These are phyloP conservation scores for Rhynchosporium agropyri DNA, from an alignment of 2,329 filamentous ascomycete species.

Conservation along the genomic window DNA sequence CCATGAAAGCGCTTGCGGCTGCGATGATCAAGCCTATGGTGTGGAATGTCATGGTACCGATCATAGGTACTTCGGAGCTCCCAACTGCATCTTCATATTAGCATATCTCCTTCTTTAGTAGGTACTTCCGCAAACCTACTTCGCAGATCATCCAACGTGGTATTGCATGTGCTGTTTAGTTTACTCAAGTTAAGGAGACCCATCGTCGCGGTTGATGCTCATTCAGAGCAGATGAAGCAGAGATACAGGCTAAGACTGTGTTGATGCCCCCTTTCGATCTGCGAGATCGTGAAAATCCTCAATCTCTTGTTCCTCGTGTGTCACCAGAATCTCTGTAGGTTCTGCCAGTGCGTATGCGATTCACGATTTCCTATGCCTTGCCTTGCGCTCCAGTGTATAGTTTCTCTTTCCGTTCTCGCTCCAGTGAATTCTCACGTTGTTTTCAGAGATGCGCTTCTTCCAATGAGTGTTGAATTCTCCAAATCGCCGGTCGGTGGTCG, in stretches of 20 bases:
- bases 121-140: conserved; percentile 34
- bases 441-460: conserved; percentile 1
- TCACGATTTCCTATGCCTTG: neutral
- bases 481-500: neutral
- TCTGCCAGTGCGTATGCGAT: neutral
- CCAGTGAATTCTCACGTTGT: neutral
- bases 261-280: neutral
- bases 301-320: neutral
- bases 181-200: conserved; percentile 31
- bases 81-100: conserved; percentile 39
- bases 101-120: conserved; percentile 16
- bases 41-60: conserved; percentile 56
- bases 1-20: conserved; percentile 52
- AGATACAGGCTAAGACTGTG: conserved; percentile 14
- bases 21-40: conserved; percentile 55
- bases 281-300: neutral
- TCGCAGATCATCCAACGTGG: conserved; percentile 44
- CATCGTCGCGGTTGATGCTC: conserved; percentile 35
- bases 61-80: conserved; percentile 49
- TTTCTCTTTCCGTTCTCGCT: neutral
- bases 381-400: too few species aligned
- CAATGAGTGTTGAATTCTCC: neutral
- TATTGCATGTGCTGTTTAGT: conserved; percentile 41
- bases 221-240: conserved; percentile 19
- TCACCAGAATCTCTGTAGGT: neutral